phyloP scores from a whole-genome alignment of 139 green algal species.

The Protoeuglena noctilucae region DNA sequence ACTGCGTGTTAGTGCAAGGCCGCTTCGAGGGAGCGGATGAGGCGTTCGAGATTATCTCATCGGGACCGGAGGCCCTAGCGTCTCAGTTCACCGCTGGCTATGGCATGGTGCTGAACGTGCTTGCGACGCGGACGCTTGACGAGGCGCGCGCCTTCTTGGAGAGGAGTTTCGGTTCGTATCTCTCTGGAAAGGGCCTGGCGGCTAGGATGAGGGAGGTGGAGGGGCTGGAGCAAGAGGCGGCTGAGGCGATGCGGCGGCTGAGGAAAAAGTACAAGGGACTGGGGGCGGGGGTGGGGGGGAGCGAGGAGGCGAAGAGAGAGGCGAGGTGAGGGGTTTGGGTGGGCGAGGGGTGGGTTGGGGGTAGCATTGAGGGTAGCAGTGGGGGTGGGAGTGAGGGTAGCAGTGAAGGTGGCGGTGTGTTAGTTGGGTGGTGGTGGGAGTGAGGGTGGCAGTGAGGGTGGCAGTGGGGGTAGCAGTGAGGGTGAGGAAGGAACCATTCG shows the following conservation, averaged over 20 bases:
- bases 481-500: too few species aligned
- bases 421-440: too few species aligned
- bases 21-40: conserved; percentile 56
- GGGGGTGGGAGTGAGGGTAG: too few species aligned
- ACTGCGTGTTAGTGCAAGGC: conserved; percentile 57
- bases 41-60: conserved; percentile 43
- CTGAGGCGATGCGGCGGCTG: conserved; percentile 9
- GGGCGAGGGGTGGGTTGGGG: conserved; percentile 23
- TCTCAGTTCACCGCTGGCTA: conserved; percentile 54
- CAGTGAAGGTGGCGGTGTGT: too few species aligned
- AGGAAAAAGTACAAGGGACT: conserved; percentile 9
- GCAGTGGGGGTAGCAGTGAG: too few species aligned
- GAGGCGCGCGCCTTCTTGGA: conserved; percentile 54
- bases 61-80: conserved; percentile 54
- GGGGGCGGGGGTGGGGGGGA: conserved; percentile 10
- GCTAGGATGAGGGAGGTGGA: conserved; percentile 12
- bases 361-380: too few species aligned
- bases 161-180: conserved; percentile 31
- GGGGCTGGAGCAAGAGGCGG: conserved; percentile 15
- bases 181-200: conserved; percentile 1
- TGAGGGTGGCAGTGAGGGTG: too few species aligned
- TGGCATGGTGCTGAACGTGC: conserved; percentile 73
- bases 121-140: conserved; percentile 43
- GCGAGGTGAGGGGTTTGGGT: conserved; percentile 21
- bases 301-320: conserved; percentile 8